Base-by-base conservation (phyloP, 202 grass and related monocot species). In the Cymbopogon flexuosus region DNA sequence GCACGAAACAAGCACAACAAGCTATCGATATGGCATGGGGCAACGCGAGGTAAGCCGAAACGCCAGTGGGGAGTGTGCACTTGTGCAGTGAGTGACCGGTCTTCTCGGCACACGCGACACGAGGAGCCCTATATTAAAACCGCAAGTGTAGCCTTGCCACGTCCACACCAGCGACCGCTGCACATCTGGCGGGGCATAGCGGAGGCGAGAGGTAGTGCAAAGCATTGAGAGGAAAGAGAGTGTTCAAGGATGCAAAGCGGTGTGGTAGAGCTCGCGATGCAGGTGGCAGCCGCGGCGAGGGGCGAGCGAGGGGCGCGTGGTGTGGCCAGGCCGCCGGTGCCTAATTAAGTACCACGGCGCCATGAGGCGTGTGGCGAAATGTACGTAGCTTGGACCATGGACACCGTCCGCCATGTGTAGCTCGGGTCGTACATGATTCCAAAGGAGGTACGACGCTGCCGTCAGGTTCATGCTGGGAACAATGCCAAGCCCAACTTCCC, bases 331-430 rank as follows among this genome's bases (percentile, higher is more conserved):
- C 5, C 2, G 47, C 15, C 47, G 5, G 16, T 51, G 47, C 47
- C n/a, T n/a, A n/a, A n/a, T 14, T 3, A 51, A 15, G 47, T 89
- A 70, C 71, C 61, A 70, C 1, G 87, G 40, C 14, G 87, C 85
- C 1, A 14, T 64, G 23, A 7, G 40, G 29, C 77, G n/a, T n/a
- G 69, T 0, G 81, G 72, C 70, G 70, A 77, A 0, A 54, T 62
- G 19, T 89, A 43, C 2, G 82, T 62, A 1, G 82, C 87, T 15
- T 71, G 81, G 62, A 89, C 85, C 47, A 42, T 82, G 8, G 77
- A 85, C 60, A 70, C 87, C 0, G 40, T 43, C 42, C 3, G 6
- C 23, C 68, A 4, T 1, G 23, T 14, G 13, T 72, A 14, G 23
- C 42, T 72, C 24, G 43, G 68, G 1, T 18, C 43, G 14, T 72